A percentile compares a stretch with the other conserved stretches of the same genome.
Evolutionary conservation across 2,329 filamentous ascomycete species (phyloP).

Genomic region (Hansfordia pulvinata): DNA sequence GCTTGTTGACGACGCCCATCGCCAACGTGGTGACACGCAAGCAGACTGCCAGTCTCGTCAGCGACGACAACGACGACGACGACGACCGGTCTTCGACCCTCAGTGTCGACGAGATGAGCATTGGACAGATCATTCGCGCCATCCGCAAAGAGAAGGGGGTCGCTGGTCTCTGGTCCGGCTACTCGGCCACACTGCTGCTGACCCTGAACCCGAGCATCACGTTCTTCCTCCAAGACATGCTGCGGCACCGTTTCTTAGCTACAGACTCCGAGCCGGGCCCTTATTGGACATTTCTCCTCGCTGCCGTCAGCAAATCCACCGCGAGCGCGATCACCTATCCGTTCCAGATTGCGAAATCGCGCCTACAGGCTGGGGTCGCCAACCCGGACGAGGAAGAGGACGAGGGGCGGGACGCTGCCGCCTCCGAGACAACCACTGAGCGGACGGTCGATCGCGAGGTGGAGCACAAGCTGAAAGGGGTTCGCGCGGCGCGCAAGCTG

Average conservation of each 20-base stretch:
- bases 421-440: conserved; percentile 7
- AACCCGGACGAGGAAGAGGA: conserved; percentile 14
- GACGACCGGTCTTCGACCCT: too few relatives aligned
- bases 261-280: conserved; percentile 21
- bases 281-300: conserved; percentile 32
- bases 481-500: conserved; percentile 12
- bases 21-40: conserved; percentile 72
- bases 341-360: conserved; percentile 71
- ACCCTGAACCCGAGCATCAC: conserved; percentile 81
- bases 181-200: conserved; percentile 65
- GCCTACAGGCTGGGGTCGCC: conserved; percentile 49
- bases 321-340: conserved; percentile 74
- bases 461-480: conserved; percentile 14
- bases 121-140: conserved; percentile 43
- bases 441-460: conserved; percentile 12
- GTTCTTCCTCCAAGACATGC: conserved; percentile 65
- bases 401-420: conserved; percentile 13
- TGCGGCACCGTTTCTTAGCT: conserved; percentile 46
- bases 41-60: conserved; percentile 46
- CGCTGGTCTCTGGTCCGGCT: conserved; percentile 74
- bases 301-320: conserved; percentile 65
- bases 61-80: conserved; percentile 7
- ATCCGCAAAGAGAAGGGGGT: conserved; percentile 60
- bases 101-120: conserved; percentile 20
- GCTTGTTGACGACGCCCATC: conserved; percentile 66